These are phyloP conservation scores for Phialophora expanda DNA, from an alignment of 2,329 filamentous ascomycete species.

Conservation along the genomic window DNA sequence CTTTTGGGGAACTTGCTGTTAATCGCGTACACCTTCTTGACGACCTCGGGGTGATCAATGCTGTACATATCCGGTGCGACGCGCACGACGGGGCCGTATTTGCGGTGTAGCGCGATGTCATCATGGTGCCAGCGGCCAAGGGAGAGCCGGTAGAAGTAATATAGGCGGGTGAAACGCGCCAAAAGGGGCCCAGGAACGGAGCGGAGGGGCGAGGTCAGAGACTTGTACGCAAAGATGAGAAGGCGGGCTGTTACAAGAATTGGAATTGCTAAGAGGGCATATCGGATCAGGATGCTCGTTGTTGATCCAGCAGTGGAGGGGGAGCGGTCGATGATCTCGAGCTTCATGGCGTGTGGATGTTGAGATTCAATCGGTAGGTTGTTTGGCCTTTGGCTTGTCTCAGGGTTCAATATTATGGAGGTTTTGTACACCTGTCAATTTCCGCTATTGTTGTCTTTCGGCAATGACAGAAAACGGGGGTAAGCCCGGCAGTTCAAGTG, in stretches of 20 bases:
- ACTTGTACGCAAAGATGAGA: constrained; percentile 35
- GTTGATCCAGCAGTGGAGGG: not conserved
- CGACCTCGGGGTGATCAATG: constrained; percentile 35
- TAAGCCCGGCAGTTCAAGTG: not conserved
- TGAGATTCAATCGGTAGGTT: not conserved
- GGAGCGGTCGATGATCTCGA: not conserved
- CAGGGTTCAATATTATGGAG: not conserved
- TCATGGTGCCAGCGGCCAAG: constrained; percentile 48
- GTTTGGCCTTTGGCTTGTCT: not conserved
- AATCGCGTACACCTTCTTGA: constrained; percentile 38
- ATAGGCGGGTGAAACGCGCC: constrained; percentile 52
- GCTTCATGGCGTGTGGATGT: not conserved
- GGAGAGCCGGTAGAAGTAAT: constrained; percentile 50
- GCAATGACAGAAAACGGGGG: not conserved
- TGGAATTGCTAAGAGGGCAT: constrained; percentile 17
- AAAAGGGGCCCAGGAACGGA: constrained; percentile 54
- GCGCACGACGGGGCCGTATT: constrained; percentile 37
- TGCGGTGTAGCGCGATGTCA: constrained; percentile 37
- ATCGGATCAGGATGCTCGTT: constrained; percentile 22
- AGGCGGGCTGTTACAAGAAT: constrained; percentile 19
- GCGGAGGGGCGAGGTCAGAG: constrained; percentile 45
- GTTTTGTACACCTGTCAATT: not conserved
- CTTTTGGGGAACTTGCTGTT: constrained; percentile 36
- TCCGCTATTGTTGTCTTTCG: not conserved
- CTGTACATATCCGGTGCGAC: constrained; percentile 36